A percentile compares a stretch with the other conserved stretches of the same genome.
Evolutionary conservation across 768 basidiomycete species (phyloP).

Genomic region (Naganishia randhawae): DNA sequence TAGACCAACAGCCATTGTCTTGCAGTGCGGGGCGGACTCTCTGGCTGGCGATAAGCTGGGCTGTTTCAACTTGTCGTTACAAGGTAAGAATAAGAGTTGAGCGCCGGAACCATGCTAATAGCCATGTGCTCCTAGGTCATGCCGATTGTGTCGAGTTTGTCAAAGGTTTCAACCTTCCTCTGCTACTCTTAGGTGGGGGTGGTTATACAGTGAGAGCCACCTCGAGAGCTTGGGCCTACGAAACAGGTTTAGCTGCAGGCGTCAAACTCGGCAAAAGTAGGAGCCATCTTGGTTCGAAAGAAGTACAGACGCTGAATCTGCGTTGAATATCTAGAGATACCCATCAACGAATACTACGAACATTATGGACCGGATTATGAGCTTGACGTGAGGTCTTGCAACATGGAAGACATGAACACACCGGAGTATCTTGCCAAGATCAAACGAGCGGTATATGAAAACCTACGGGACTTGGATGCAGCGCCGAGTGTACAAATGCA

Average conservation of each 20-base stretch:
- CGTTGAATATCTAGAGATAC: constrained; percentile 55
- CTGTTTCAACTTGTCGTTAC: constrained; percentile 92
- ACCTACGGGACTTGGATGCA: constrained; percentile 75
- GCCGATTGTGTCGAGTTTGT: constrained; percentile 97
- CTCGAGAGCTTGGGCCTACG: constrained; percentile 93
- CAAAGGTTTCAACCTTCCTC: constrained; percentile 88
- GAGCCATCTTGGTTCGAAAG: constrained; percentile 16
- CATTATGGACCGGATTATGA: constrained; percentile 98
- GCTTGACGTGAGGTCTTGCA: constrained; percentile 88
- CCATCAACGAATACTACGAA: constrained; percentile 98
- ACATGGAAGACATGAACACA: constrained; percentile 92
- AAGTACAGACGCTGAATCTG: neutral
- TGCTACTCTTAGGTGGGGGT: constrained; percentile 92
- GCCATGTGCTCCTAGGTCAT: constrained; percentile 62
- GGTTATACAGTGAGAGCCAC: constrained; percentile 99
- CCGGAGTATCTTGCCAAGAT: constrained; percentile 88
- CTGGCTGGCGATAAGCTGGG: constrained; percentile 92
- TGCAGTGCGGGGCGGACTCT: constrained; percentile 96
- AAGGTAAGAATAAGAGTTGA: constrained; percentile 51
- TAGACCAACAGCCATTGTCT: constrained; percentile 77
- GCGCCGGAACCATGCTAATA: neutral
- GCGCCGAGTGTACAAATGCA: constrained; percentile 91
- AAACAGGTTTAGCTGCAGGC: constrained; percentile 96
- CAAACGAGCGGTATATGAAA: constrained; percentile 85
- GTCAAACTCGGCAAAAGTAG: constrained; percentile 78